These are phyloP conservation scores for Acer yangbiense DNA, from an alignment of 345 rosid genomes.

Conservation along the genomic window DNA sequence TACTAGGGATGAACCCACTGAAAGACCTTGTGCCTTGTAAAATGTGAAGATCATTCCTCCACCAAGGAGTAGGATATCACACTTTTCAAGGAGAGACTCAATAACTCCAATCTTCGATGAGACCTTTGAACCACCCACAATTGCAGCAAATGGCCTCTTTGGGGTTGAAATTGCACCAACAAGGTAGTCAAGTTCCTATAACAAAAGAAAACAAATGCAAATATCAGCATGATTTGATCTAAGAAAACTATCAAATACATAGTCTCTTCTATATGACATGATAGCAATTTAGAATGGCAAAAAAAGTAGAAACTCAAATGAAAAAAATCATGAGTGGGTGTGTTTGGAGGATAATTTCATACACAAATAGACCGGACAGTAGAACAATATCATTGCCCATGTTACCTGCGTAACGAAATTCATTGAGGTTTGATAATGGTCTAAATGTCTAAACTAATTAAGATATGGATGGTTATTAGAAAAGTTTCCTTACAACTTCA, in stretches of 20 bases:
- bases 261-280: background rate
- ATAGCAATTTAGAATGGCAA: background rate
- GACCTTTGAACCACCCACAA: constrained; percentile 95
- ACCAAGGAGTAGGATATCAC: constrained; percentile 75
- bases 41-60: constrained; percentile 98
- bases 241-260: background rate
- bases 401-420: background rate
- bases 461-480: background rate
- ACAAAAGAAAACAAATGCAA: constrained; percentile 10
- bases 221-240: constrained; percentile 1
- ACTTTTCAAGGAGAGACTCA: constrained; percentile 74
- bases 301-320: background rate
- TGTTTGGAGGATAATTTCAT: background rate
- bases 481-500: background rate
- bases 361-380: constrained; percentile 1
- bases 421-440: background rate
- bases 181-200: constrained; percentile 90
- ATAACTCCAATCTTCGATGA: constrained; percentile 95
- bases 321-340: background rate
- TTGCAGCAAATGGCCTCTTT: constrained; percentile 95
- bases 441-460: background rate
- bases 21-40: constrained; percentile 76
- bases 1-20: constrained; percentile 83
- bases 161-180: constrained; percentile 90
- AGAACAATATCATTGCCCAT: background rate